These are phyloP conservation scores for Fraxinus americana DNA, from an alignment of 257 asterid genomes.

Conservation along the genomic window DNA sequence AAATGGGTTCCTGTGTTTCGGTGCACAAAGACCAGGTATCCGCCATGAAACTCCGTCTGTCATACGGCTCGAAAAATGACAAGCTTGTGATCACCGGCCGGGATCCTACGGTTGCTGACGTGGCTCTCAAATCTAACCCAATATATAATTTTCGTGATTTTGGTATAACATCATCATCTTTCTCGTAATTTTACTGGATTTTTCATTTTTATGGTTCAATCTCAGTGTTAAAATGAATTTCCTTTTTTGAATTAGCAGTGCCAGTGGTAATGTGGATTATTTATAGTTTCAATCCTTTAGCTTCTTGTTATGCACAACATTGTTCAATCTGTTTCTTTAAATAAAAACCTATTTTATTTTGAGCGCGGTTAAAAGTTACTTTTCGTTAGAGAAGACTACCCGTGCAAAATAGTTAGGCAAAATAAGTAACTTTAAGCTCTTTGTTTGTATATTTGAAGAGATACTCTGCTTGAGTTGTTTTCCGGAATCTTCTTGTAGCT, in stretches of 20 bases:
- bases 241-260: neutral
- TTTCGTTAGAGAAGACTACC: too few relatives aligned
- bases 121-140: neutral
- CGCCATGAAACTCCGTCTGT: slow-evolving; percentile 6
- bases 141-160: neutral
- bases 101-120: neutral
- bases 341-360: too few relatives aligned
- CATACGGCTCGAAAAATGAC: neutral
- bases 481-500: neutral
- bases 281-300: neutral
- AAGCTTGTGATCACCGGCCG: neutral
- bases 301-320: neutral
- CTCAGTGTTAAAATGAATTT: neutral
- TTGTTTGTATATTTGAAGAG: neutral
- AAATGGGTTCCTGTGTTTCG: slow-evolving; percentile 15
- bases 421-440: too few relatives aligned
- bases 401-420: too few relatives aligned
- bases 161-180: neutral
- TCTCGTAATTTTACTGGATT: neutral
- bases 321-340: neutral
- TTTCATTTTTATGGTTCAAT: neutral
- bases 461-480: neutral
- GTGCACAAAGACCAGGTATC: neutral
- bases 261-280: neutral
- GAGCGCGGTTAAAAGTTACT: neutral